A percentile compares a stretch with the other conserved stretches of the same genome.
phyloP scores from a whole-genome alignment of 495 filamentous ascomycete genomes.

The Evernia prunastri region DNA sequence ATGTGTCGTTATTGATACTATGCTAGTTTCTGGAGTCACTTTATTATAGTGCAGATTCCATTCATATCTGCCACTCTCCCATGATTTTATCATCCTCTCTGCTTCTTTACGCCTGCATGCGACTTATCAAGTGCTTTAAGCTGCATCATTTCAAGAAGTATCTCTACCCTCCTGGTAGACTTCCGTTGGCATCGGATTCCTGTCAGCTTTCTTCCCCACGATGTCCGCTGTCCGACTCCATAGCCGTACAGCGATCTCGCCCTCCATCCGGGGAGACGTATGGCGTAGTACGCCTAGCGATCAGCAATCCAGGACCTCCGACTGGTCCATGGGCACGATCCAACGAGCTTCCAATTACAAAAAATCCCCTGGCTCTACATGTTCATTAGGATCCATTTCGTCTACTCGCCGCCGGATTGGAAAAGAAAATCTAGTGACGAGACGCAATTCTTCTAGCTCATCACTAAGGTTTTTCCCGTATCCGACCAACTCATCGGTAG shows the following conservation, averaged over 20 bases:
- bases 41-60: background rate
- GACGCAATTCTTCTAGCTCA: slow-evolving; percentile 8
- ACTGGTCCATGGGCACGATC: slow-evolving; percentile 18
- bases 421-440: slow-evolving; percentile 22
- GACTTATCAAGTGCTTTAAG: background rate
- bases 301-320: slow-evolving; percentile 17
- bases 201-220: background rate
- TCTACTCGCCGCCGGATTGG: slow-evolving; percentile 7
- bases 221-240: background rate
- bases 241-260: background rate
- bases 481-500: background rate
- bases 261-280: background rate
- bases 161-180: slow-evolving; percentile 8
- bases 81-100: background rate
- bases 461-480: slow-evolving; percentile 5
- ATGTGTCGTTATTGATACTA: background rate
- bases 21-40: background rate
- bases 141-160: slow-evolving; percentile 8
- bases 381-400: slow-evolving; percentile 14
- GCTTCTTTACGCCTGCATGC: background rate
- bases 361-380: slow-evolving; percentile 7
- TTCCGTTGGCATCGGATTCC: no score
- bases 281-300: slow-evolving; percentile 5
- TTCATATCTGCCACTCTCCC: background rate
- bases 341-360: slow-evolving; percentile 13